Evolutionary conservation across 78 protist species (phyloP).

Genomic region (Monosiga brevicollis): DNA sequence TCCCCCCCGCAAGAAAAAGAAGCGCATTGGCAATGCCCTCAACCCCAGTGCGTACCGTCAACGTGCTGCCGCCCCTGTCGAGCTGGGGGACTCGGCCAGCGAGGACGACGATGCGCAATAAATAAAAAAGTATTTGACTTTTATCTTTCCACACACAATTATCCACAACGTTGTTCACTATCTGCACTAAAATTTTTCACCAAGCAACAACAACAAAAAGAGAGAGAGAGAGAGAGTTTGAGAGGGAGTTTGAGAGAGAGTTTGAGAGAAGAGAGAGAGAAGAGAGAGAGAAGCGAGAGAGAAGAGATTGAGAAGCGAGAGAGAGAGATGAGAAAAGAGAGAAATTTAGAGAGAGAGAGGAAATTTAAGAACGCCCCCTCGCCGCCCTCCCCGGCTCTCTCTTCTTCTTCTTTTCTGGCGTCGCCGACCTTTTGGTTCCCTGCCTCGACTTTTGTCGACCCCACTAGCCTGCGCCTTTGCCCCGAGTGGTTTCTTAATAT

Average conservation of each 20-base stretch:
- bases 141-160: not conserved
- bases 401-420: not conserved
- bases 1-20: not conserved
- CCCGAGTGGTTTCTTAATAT: not conserved
- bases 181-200: not conserved
- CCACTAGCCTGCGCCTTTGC: not conserved
- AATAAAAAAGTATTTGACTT: not conserved
- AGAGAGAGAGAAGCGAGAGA: too few species aligned
- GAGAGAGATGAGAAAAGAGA: too few species aligned
- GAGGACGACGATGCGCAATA: not conserved
- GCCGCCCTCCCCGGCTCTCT: not conserved
- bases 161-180: not conserved
- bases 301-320: too few species aligned
- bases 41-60: not conserved
- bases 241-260: not conserved
- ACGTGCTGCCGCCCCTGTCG: not conserved
- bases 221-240: not conserved
- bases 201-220: not conserved
- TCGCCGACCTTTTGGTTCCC: not conserved
- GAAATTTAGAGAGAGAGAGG: too few species aligned
- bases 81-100: not conserved
- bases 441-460: not conserved
- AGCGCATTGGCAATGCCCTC: not conserved
- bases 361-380: too few species aligned
- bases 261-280: not conserved